These are phyloP conservation scores for Fusarium sp. DNA, from an alignment of 2,329 filamentous ascomycete species.

Conservation along the genomic window DNA sequence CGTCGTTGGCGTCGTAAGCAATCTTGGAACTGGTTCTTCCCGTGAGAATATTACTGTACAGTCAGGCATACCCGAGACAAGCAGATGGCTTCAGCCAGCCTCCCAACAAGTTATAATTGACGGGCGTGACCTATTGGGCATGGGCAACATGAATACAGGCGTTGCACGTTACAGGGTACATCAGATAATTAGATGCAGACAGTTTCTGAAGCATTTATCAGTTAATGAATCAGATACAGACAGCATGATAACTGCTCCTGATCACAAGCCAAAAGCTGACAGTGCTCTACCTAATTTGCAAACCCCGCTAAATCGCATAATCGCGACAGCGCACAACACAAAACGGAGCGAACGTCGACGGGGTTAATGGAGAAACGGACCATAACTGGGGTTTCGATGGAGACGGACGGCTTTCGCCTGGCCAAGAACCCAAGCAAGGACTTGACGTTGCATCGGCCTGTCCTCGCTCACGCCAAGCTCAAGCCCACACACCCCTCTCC, in stretches of 20 bases:
- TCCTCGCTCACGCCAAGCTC: constrained; percentile 10
- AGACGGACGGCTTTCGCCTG: constrained; percentile 41
- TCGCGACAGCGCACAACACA: not conserved
- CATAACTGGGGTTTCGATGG: constrained; percentile 23
- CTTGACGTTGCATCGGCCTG: constrained; percentile 44
- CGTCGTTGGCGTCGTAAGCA: constrained; percentile 34
- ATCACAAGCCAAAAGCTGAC: constrained; percentile 20
- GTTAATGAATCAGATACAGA: constrained; percentile 22
- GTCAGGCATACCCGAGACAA: constrained; percentile 43
- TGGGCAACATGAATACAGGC: constrained; percentile 16
- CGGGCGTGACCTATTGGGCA: constrained; percentile 10
- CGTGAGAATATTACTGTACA: constrained; percentile 24
- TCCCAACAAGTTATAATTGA: constrained; percentile 5
- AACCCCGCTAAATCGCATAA: constrained; percentile 42
- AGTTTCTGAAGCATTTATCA: constrained; percentile 5
- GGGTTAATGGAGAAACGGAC: constrained; percentile 37
- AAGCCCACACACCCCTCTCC: not conserved
- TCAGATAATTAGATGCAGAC: not conserved
- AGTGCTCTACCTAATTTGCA: constrained; percentile 1
- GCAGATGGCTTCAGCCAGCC: constrained; percentile 33
- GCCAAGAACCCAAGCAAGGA: constrained; percentile 15
- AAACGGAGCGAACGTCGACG: constrained; percentile 35
- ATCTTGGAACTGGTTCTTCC: constrained; percentile 16
- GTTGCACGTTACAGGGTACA: constrained; percentile 13
- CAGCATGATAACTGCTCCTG: constrained; percentile 1